Evolutionary conservation across 192 early-diverging fungal genomes (phyloP), one percentile per base, ranked within the genome.

Genomic region (Backusella morwellensis): DNA sequence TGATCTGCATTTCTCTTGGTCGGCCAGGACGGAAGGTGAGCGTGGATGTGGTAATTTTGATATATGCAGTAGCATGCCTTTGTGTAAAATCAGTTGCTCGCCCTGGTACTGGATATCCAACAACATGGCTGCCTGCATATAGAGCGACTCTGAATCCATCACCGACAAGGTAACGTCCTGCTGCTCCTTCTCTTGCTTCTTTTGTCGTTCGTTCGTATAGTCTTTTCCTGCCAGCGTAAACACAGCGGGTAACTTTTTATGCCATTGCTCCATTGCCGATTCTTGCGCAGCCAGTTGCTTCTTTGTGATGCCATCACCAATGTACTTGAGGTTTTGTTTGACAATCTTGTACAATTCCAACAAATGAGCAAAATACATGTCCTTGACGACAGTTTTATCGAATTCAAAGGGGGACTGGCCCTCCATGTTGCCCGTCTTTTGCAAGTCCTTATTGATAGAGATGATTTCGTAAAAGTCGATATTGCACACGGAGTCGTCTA

Each of bases 401-500:
- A 44, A 44, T 29, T 72, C 70, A 29, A 72, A 72, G 8, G 41
- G 21, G 0, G 42, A 29, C 21, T 34, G 40, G 7, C 42, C 36
- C 19, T 70, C 35, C 36, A 40, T 32, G 1, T 36, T 34, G 4
- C 23, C 44, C 0, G 21, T 44, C 26, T 72, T 50, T 63, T 80
- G 73, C 6, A 41, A 12, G 0, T 47, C 79, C 17, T 74, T 8
- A 38, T 75, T 80, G 19, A 79, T 32, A 0, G 67, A 40, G 4
- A 84, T 44, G 8, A 84, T 56, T 29, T 81, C 77, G 17, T 76
- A 76, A 67, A 84, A 80, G 42, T 84, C 82, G 50, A 84, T 72
- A 35, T 80, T 74, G 17, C 52, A 68, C 1, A 71, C 79, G 17
- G 70, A 70, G 74, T 80, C 82, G 1, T 78, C 75, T 11, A 84